Conservation (phyloP, 768 basidiomycete genomes). For the Suillus subaureus region DNA sequence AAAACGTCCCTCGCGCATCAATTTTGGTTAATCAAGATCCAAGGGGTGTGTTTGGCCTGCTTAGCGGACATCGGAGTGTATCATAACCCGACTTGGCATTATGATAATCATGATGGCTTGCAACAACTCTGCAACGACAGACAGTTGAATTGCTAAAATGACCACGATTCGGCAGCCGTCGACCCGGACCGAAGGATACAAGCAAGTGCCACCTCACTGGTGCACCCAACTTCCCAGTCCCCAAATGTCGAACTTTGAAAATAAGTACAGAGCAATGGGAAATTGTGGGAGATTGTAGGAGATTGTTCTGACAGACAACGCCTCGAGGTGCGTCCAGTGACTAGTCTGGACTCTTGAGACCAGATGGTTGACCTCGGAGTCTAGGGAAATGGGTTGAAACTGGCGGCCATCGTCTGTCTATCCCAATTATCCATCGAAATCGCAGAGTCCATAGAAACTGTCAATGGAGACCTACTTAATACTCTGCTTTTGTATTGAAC, state of each 20-base stretch:
- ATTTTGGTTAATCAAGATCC: neutral
- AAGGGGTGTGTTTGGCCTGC: neutral
- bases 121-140: neutral
- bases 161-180: neutral
- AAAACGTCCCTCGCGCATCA: neutral
- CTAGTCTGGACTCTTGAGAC: neutral
- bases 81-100: neutral
- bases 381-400: neutral
- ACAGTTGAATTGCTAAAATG: too few species aligned
- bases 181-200: neutral
- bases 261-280: neutral
- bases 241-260: neutral
- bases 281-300: neutral
- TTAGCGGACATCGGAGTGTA: neutral
- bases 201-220: neutral
- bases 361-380: neutral
- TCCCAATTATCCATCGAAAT: neutral
- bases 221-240: neutral
- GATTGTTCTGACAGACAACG: neutral
- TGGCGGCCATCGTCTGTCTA: neutral
- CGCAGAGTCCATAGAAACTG: neutral
- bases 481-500: too few species aligned
- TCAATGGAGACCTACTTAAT: neutral
- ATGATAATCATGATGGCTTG: neutral
- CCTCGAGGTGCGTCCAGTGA: neutral